A percentile compares a stretch with the other conserved stretches of the same genome.
Evolutionary conservation across 345 rosid genomes (phyloP).

Genomic region (Combretum micranthum): DNA sequence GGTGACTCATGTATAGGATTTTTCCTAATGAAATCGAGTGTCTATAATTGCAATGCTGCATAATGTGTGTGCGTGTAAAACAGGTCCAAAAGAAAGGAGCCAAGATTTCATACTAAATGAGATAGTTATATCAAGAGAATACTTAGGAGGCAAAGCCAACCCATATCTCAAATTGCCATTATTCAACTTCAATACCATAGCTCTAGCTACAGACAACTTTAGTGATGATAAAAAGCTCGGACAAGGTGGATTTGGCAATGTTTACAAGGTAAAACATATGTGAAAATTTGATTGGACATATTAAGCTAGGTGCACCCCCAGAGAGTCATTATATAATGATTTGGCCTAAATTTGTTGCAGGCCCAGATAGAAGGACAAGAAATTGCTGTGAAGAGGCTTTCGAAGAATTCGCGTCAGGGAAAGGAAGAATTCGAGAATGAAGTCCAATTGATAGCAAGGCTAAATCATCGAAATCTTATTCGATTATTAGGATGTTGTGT

Average conservation of each 20-base stretch:
- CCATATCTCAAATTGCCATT: conserved; percentile 44
- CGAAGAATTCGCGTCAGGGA: conserved; percentile 68
- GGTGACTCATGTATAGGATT: conserved; percentile 17
- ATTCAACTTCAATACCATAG: conserved; percentile 39
- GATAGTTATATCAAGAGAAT: conserved; percentile 47
- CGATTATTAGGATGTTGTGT: conserved; percentile 64
- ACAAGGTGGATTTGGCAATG: conserved; percentile 71
- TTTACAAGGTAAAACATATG: conserved; percentile 55
- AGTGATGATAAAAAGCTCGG: conserved; percentile 46
- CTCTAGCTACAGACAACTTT: conserved; percentile 40
- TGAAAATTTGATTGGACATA: not conserved
- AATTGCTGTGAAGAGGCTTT: conserved; percentile 78
- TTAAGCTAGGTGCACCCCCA: not conserved
- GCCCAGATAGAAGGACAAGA: conserved; percentile 52
- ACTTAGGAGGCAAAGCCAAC: conserved; percentile 22
- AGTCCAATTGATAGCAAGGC: conserved; percentile 67
- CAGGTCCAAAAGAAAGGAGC: conserved; percentile 52
- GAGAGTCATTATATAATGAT: not conserved
- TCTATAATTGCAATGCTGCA: not conserved
- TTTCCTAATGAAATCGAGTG: no score
- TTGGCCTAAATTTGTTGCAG: conserved; percentile 20
- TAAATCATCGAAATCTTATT: conserved; percentile 79
- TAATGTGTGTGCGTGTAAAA: not conserved
- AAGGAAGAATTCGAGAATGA: conserved; percentile 77
- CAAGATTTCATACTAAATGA: conserved; percentile 55